These are phyloP conservation scores for Claviceps quebecensis DNA, from an alignment of 2,329 filamentous ascomycete genomes.

Conservation along the genomic window DNA sequence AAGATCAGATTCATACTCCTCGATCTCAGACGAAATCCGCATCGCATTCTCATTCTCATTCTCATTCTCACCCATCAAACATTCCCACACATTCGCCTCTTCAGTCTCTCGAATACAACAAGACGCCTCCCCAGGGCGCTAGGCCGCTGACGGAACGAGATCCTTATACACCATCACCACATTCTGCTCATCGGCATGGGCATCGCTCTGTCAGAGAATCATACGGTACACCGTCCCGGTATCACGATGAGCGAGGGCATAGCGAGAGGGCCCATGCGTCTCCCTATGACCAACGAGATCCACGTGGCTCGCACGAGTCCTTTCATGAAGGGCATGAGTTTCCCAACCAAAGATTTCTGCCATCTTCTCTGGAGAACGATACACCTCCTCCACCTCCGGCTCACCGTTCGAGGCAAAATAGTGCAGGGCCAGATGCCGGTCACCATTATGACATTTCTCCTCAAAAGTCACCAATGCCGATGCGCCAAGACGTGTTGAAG, in stretches of 20 bases:
- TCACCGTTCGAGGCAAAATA: constrained; percentile 35
- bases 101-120: constrained; percentile 36
- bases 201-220: constrained; percentile 22
- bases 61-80: constrained; percentile 15
- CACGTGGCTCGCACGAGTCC: constrained; percentile 20
- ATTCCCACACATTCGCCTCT: constrained; percentile 39
- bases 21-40: constrained; percentile 29
- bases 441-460: constrained; percentile 26
- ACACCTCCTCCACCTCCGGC: constrained; percentile 43
- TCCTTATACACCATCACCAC: constrained; percentile 22
- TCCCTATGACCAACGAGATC: constrained; percentile 25
- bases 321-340: constrained; percentile 20
- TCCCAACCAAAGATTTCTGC: constrained; percentile 20
- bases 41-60: constrained; percentile 13
- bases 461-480: constrained; percentile 34
- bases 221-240: constrained; percentile 20
- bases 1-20: constrained; percentile 31
- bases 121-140: constrained; percentile 19
- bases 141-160: constrained; percentile 13
- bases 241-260: constrained; percentile 24
- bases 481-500: constrained; percentile 45
- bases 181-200: constrained; percentile 16
- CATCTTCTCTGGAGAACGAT: constrained; percentile 25
- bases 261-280: constrained; percentile 16
- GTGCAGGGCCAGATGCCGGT: constrained; percentile 27